phyloP scores from a whole-genome alignment of 768 basidiomycete species.

The Lactarius sp. region DNA sequence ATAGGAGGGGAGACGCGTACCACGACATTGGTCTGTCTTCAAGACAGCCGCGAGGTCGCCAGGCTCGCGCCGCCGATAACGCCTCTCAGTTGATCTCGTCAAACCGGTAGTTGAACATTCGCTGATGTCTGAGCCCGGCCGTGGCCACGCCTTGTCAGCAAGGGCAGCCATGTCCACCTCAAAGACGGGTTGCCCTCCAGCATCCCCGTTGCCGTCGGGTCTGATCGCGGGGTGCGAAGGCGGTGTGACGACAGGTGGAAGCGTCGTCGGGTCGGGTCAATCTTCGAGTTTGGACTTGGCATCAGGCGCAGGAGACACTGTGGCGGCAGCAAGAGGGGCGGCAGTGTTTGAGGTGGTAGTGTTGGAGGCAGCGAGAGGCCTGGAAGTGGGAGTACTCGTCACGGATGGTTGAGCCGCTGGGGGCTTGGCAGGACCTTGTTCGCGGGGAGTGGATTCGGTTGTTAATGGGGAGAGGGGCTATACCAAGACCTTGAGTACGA shows the following conservation, averaged over 20 bases:
- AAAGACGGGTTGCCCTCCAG: no score
- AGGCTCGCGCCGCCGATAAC: conserved; percentile 74
- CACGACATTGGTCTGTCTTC: conserved; percentile 77
- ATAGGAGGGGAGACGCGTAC: no score
- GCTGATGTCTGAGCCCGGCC: conserved; percentile 86
- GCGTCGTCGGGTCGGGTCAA: no score
- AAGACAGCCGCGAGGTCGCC: conserved; percentile 76
- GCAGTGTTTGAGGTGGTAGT: conserved; percentile 20
- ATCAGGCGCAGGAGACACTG: conserved; percentile 1
- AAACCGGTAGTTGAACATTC: conserved; percentile 99
- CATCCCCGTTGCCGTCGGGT: no score
- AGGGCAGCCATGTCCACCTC: conserved; percentile 76
- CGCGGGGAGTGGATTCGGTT: conserved; percentile 76
- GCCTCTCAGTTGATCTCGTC: conserved; percentile 95
- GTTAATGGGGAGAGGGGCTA: conserved; percentile 57
- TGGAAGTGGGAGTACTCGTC: conserved; percentile 15
- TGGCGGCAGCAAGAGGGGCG: conserved; percentile 17
- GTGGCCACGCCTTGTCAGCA: conserved; percentile 85
- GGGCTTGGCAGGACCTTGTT: conserved; percentile 45
- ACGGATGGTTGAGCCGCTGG: conserved; percentile 29
- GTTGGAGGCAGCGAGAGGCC: conserved; percentile 13
- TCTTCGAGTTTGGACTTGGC: conserved; percentile 13
- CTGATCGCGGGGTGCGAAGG: no score
- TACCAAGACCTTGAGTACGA: conserved; percentile 16
- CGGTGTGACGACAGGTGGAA: no score